Evolutionary conservation across 345 rosid genomes (phyloP).

Genomic region (Fremontodendron californicum): DNA sequence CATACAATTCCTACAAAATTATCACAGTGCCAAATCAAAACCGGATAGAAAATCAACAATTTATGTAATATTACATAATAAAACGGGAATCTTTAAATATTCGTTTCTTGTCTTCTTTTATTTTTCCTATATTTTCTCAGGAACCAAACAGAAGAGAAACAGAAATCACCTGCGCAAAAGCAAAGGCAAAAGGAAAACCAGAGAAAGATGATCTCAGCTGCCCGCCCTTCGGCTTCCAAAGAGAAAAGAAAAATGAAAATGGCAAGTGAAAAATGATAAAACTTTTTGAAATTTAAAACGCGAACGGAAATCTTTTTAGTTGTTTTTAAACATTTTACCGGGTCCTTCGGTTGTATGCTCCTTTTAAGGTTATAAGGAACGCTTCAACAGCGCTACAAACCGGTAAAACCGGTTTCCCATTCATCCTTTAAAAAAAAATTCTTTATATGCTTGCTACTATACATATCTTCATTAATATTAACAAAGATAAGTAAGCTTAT

Average conservation of each 20-base stretch:
- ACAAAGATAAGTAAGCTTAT: no score
- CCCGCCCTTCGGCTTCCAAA: background rate
- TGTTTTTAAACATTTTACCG: background rate
- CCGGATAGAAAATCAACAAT: background rate
- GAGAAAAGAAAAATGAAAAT: background rate
- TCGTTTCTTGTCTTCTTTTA: background rate
- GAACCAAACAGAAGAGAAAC: background rate
- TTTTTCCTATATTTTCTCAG: background rate
- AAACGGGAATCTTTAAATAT: background rate
- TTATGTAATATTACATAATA: background rate
- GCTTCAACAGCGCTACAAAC: background rate
- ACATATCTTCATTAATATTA: no score
- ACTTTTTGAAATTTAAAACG: conserved; percentile 13
- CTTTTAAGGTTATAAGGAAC: background rate
- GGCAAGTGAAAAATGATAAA: background rate
- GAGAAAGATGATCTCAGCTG: background rate
- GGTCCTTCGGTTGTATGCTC: background rate
- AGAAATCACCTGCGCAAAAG: background rate
- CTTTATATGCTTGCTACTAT: no score
- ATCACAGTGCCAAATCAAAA: background rate
- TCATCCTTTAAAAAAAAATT: background rate
- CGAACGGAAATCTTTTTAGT: background rate
- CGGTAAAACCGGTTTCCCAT: background rate
- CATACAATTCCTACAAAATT: background rate
- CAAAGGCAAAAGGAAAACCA: background rate